These are phyloP conservation scores for Beta lomatogona DNA, from an alignment of 179 eudicot genomes.

Conservation along the genomic window DNA sequence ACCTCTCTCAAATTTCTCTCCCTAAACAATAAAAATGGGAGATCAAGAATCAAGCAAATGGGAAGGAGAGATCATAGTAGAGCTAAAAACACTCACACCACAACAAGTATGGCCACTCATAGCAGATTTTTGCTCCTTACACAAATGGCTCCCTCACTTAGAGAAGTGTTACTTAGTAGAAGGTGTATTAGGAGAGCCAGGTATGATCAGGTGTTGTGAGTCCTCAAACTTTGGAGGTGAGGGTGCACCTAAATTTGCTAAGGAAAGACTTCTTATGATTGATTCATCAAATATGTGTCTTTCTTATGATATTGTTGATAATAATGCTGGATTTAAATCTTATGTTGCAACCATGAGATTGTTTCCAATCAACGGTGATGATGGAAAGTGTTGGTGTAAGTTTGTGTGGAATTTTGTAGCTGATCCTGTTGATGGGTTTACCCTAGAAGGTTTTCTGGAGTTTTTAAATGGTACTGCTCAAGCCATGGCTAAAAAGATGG, in stretches of 20 bases:
- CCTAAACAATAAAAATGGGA: conserved; percentile 17
- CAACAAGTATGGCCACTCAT: conserved; percentile 70
- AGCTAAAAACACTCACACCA: conserved; percentile 33
- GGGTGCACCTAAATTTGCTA: conserved; percentile 23
- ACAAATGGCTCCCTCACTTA: conserved; percentile 58
- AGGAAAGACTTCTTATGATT: conserved; percentile 34
- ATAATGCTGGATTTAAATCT: conserved; percentile 37
- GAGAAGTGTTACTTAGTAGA: conserved; percentile 40
- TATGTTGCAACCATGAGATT: conserved; percentile 36
- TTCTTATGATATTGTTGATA: conserved; percentile 38
- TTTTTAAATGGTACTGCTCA: conserved; percentile 39
- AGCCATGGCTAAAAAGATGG: conserved; percentile 53
- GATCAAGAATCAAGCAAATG: conserved; percentile 39
- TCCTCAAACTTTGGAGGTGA: conserved; percentile 17
- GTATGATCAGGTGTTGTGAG: conserved; percentile 38
- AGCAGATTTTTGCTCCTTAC: conserved; percentile 61
- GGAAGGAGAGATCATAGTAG: conserved; percentile 71
- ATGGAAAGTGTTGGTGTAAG: conserved; percentile 44
- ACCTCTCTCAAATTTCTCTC: too few relatives aligned
- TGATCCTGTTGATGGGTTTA: conserved; percentile 69
- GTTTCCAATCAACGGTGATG: conserved; percentile 26
- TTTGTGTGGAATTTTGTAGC: conserved; percentile 72
- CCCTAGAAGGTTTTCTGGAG: conserved; percentile 39
- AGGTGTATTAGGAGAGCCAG: conserved; percentile 8
- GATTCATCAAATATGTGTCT: conserved; percentile 33